Base-by-base conservation (phyloP, 345 rosid species). In the Arabidopsis arenosa region DNA sequence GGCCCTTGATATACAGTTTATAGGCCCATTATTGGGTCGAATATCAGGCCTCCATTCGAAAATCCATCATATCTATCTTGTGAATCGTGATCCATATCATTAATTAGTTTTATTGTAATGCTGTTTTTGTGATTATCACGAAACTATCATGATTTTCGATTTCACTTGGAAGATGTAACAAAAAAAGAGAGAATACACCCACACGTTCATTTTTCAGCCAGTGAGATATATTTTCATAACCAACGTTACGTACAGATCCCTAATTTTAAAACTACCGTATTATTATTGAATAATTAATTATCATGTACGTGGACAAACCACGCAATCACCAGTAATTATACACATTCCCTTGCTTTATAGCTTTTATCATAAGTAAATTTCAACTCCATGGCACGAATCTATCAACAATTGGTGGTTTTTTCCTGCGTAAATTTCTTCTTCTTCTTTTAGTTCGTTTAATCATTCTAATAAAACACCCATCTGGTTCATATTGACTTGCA, bases 141-240 rank as follows among this genome's bases (percentile, higher is more conserved):
- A 15, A 72, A 59, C 12, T 60, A 47, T 71, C 14, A 21, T 36
- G 40, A 49, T 48, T 60, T 60, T 37, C 5, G 39, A 49, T 23
- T 60, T 72, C n/a, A 45, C 54, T 52, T 41, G 36, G 8, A 70
- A 70, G 14, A 41, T 41, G 68, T 39, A 37, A 51, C 35, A 51
- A 33, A 5, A 14, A 9, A 7, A 41, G 39, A 44, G 47, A 55
- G 58, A 33, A 74, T 65, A 63, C 77, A 32, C 55, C 14, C 66
- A 56, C 72, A 74, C 33, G 66, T 55, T 65, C 57, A 11, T 23
- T 36, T 65, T 56, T 23, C 51, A 66, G 72, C 72, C 66, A 74
- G 56, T 56, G 43, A 36, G 36, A 11, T 17, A 39, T 32, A 32
- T 43, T 18, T 47, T 18, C 49, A 36, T 30, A 10, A 30, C 49